Conservation (phyloP, 2,329 filamentous ascomycete species). For the Hymenoscyphus salicellus region DNA sequence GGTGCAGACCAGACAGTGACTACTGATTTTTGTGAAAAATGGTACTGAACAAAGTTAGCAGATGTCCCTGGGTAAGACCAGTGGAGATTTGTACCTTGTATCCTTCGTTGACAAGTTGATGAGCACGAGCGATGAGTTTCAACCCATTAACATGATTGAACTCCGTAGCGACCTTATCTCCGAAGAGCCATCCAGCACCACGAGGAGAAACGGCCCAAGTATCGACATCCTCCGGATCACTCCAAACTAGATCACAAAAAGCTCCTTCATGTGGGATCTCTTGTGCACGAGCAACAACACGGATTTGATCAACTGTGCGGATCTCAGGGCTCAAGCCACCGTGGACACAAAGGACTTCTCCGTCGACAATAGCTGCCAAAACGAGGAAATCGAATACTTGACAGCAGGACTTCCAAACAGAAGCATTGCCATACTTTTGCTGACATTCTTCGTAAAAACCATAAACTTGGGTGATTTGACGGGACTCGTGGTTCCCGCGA, state of each 20-base stretch:
- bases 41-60: slow-evolving; percentile 59
- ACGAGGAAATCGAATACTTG: slow-evolving; percentile 77
- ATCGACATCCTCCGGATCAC: slow-evolving; percentile 68
- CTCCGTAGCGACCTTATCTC: slow-evolving; percentile 69
- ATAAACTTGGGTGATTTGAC: slow-evolving; percentile 75
- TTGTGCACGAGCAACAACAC: slow-evolving; percentile 69
- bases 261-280: slow-evolving; percentile 76
- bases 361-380: slow-evolving; percentile 70
- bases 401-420: slow-evolving; percentile 76
- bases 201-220: slow-evolving; percentile 68
- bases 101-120: slow-evolving; percentile 74
- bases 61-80: slow-evolving; percentile 1
- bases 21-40: slow-evolving; percentile 91
- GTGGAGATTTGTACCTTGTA: slow-evolving; percentile 55
- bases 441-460: slow-evolving; percentile 77
- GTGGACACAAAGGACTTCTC: slow-evolving; percentile 70
- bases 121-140: slow-evolving; percentile 67
- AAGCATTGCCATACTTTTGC: slow-evolving; percentile 74
- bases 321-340: slow-evolving; percentile 71
- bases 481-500: slow-evolving; percentile 72
- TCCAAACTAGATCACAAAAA: slow-evolving; percentile 76
- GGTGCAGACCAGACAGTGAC: slow-evolving; percentile 66
- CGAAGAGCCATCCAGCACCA: slow-evolving; percentile 55
- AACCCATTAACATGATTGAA: slow-evolving; percentile 76
- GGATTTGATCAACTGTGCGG: slow-evolving; percentile 70